Percentiles rank a stretch among this genome's conserved stretches.
phyloP scores from a whole-genome alignment of 495 filamentous ascomycete species.

The Parathielavia hyrcaniae region DNA sequence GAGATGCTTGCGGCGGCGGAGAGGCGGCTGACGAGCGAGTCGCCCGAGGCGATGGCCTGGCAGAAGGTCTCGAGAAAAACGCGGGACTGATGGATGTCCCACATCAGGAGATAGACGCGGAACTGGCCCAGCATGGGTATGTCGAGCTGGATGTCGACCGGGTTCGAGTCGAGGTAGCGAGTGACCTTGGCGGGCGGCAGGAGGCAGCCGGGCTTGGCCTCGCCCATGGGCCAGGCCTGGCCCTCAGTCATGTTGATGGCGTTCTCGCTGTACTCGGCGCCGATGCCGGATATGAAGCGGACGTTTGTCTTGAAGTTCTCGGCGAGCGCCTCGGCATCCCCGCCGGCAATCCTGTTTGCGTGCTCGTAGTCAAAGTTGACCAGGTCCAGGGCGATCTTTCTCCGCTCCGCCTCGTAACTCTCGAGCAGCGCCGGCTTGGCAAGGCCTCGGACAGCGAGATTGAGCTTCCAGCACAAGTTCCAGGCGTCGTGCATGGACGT shows the following conservation, averaged over 20 bases:
- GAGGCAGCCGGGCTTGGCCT: constrained; percentile 52
- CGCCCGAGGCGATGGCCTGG: constrained; percentile 34
- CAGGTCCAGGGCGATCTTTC: constrained; percentile 56
- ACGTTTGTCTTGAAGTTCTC: constrained; percentile 61
- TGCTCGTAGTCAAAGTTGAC: constrained; percentile 61
- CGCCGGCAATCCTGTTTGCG: constrained; percentile 52
- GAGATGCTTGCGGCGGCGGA: constrained; percentile 46
- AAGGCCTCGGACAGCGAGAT: constrained; percentile 53
- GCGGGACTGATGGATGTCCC: constrained; percentile 46
- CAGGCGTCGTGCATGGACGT: constrained; percentile 70
- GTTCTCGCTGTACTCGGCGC: constrained; percentile 56
- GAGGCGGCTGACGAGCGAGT: constrained; percentile 45
- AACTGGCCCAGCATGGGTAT: constrained; percentile 67
- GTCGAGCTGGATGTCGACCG: constrained; percentile 64
- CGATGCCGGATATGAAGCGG: constrained; percentile 60
- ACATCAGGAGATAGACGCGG: constrained; percentile 58
- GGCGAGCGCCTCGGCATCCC: constrained; percentile 50
- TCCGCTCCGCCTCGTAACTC: constrained; percentile 61
- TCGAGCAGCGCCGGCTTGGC: constrained; percentile 48
- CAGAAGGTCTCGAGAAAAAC: constrained; percentile 52
- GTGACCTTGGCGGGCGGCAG: constrained; percentile 58
- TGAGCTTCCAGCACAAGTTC: constrained; percentile 73
- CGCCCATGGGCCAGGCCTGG: constrained; percentile 40
- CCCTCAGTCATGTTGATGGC: constrained; percentile 46
- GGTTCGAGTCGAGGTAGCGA: constrained; percentile 63